Conservation (phyloP, 805 yeast species). For the Wickerhamomyces silvicola region DNA sequence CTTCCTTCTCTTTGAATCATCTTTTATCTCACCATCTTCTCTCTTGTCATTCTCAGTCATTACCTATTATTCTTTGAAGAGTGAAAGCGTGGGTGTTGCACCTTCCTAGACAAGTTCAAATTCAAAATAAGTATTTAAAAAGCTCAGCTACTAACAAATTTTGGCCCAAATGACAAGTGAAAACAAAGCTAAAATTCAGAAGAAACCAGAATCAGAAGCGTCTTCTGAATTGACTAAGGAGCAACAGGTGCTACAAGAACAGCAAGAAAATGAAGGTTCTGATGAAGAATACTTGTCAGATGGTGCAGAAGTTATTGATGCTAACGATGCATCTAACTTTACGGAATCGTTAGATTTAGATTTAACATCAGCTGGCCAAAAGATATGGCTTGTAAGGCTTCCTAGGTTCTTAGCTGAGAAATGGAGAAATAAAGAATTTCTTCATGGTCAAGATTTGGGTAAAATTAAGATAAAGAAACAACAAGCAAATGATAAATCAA, state of each 20-base stretch:
- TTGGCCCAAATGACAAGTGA: too few species aligned
- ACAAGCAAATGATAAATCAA: conserved; percentile 16
- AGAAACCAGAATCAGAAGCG: conserved; percentile 4
- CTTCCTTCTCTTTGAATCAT: not conserved
- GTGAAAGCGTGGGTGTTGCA: too few species aligned
- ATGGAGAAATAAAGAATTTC: conserved; percentile 60
- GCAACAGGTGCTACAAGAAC: conserved; percentile 14
- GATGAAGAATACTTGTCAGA: conserved; percentile 36
- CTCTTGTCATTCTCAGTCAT: too few species aligned
- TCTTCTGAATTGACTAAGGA: conserved; percentile 3
- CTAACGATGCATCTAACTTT: conserved; percentile 37
- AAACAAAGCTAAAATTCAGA: too few species aligned
- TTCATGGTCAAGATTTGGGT: conserved; percentile 74
- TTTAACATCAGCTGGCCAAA: conserved; percentile 51
- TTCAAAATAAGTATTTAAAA: too few species aligned
- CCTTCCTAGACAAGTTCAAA: too few species aligned
- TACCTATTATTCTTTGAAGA: too few species aligned
- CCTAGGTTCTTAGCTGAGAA: conserved; percentile 81
- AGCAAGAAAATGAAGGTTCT: conserved; percentile 23
- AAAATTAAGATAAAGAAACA: conserved; percentile 49
- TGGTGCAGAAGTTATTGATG: conserved; percentile 37
- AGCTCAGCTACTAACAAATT: too few species aligned
- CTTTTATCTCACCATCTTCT: too few species aligned
- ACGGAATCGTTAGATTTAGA: conserved; percentile 73
- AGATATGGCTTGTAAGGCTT: conserved; percentile 87